phyloP scores from a whole-genome alignment of 78 protist genomes.

The Polysphondylium violaceum region DNA sequence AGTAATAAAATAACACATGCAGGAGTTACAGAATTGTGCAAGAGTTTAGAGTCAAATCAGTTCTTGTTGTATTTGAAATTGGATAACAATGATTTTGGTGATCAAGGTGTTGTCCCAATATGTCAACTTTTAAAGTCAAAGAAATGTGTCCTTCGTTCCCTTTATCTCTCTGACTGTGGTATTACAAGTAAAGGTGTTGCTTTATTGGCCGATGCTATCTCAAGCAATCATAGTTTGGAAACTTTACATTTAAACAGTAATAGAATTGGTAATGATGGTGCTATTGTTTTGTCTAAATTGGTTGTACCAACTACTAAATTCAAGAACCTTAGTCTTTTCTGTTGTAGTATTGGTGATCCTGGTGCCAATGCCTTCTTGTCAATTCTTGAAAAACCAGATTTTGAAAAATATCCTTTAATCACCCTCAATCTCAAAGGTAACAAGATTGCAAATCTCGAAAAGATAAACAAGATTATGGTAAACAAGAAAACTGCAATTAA shows the following conservation, averaged over 20 bases:
- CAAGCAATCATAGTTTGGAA: constrained; percentile 8
- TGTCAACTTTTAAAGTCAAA: background rate
- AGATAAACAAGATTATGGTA: background rate
- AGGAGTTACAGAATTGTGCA: constrained; percentile 6
- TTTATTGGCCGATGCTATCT: constrained; percentile 3
- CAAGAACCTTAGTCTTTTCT: constrained; percentile 23
- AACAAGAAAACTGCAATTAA: constrained; percentile 13
- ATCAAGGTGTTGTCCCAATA: constrained; percentile 11
- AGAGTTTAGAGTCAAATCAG: constrained; percentile 6
- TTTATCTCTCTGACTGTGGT: constrained; percentile 55
- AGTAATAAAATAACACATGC: constrained; percentile 23
- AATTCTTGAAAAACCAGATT: background rate
- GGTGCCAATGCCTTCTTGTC: constrained; percentile 17
- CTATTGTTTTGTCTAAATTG: background rate
- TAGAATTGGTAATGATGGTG: constrained; percentile 23
- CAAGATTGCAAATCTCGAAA: constrained; percentile 2
- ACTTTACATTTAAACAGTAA: constrained; percentile 70
- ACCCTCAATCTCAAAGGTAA: constrained; percentile 56
- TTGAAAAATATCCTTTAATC: background rate
- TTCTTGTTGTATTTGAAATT: constrained; percentile 27
- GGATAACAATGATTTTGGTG: constrained; percentile 73
- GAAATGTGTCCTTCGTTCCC: background rate
- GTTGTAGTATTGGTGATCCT: constrained; percentile 37
- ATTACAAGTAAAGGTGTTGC: background rate
- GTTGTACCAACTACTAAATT: background rate